A percentile compares a stretch with the other conserved stretches of the same genome.
Conservation (phyloP, 192 early-diverging fungal genomes). For the Backusella tarrabulga region DNA sequence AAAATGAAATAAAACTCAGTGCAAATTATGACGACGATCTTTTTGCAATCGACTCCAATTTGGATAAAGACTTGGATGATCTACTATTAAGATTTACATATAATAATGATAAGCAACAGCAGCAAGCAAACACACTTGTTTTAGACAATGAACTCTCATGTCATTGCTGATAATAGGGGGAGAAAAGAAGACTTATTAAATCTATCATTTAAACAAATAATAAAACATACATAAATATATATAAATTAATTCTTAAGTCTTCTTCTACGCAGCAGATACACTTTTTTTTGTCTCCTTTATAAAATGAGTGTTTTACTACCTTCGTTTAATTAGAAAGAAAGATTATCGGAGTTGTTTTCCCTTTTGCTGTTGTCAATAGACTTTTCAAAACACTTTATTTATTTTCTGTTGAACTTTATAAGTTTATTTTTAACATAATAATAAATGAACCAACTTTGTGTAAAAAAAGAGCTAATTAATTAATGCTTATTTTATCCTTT, state of each 20-base stretch:
- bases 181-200: neutral
- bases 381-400: neutral
- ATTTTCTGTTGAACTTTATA: neutral
- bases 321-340: neutral
- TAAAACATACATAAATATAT: neutral
- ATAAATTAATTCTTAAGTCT: neutral
- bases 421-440: neutral
- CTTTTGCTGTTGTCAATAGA: neutral
- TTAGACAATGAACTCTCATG: neutral
- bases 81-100: neutral
- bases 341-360: neutral
- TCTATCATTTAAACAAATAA: neutral
- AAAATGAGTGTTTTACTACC: neutral
- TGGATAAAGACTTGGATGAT: neutral
- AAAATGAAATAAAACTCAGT: conserved; percentile 9
- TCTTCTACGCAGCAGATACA: neutral
- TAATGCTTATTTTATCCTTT: conserved; percentile 1
- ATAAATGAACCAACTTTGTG: neutral
- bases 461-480: conserved; percentile 2
- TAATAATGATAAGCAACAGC: neutral
- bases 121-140: neutral
- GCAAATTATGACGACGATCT: neutral
- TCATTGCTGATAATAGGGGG: neutral
- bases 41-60: neutral
- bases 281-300: neutral